Base-by-base conservation (phyloP, 2,329 filamentous ascomycete species). In the Penicillium brevicompactum region DNA sequence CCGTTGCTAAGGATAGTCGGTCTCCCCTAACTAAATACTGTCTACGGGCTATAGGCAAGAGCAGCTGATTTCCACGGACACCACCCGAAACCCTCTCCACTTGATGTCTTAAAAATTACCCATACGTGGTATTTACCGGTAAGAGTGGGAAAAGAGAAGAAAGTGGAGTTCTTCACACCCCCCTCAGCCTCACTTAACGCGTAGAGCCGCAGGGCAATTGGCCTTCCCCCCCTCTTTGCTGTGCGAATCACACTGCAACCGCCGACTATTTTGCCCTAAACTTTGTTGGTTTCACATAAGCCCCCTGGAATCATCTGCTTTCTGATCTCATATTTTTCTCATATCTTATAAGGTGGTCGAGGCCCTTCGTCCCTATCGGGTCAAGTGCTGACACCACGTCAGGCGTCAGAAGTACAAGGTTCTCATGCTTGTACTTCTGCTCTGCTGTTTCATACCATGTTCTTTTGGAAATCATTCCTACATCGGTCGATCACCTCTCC, bases 101-200 rank as follows among this genome's bases (percentile, higher is more conserved):
- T 34, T 11, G 4, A 11, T 34, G 18, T 18, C 18, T 18, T 18
- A 18, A 18, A 18, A 13, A 34, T 34, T 34, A 34, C 14, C 14
- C 38, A 8, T 41, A 41, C n/a, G 10, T 11, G n/a, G 38, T 21
- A 41, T n/a, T n/a, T 37, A 37, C 34, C 34, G 34, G 14, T 21
- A 21, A 38, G 24, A 27, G 24, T 27, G 24, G 14, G 22, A 21
- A 27, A 49, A 41, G 54, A 53, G 54, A 50, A 32, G 53, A 27
- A 49, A 41, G 54, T 56, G 54, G 54, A 32, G 53, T 56, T 50
- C 53, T 53, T 50, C 41, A 53, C 6, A 18, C 18, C 18, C 31
- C 42, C 49, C 54, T 56, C 49, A 56, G 54, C 54, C 54, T 56
- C 54, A 56, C 40, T 46, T 53, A 48, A 41, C 50, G 27, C 50